Conservation (phyloP, 1,284 basidiomycete species). For the Pseudozyma tsukubaensis region DNA sequence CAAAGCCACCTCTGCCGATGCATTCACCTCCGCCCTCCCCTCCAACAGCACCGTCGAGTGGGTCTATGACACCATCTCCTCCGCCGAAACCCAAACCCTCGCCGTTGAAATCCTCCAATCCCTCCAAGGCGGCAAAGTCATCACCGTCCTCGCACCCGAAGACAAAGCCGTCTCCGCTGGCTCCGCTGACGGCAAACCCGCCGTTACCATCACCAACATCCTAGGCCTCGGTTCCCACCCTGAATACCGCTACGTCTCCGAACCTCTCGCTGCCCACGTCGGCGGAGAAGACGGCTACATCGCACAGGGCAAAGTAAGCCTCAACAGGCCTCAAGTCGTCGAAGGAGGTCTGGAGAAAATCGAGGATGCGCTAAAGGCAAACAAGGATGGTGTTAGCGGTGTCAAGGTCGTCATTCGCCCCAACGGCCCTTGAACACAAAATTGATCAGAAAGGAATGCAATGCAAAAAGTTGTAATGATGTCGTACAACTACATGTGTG, state of each 20-base stretch:
- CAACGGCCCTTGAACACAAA: conserved; percentile 18
- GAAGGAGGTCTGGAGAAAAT: conserved; percentile 42
- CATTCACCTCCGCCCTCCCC: conserved; percentile 27
- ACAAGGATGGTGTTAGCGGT: conserved; percentile 53
- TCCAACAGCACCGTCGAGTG: conserved; percentile 5
- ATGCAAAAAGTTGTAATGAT: background rate
- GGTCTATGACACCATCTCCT: conserved; percentile 56
- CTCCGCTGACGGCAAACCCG: background rate
- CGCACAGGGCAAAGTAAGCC: conserved; percentile 27
- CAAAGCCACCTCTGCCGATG: conserved; percentile 15
- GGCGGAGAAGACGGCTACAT: conserved; percentile 52
- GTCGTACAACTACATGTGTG: background rate
- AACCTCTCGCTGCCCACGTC: conserved; percentile 41
- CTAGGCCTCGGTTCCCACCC: conserved; percentile 33
- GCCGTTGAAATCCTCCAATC: conserved; percentile 49
- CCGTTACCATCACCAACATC: conserved; percentile 20
- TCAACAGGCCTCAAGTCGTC: conserved; percentile 50
- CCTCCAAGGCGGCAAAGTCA: conserved; percentile 29
- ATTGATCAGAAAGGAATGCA: background rate
- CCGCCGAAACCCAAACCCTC: conserved; percentile 35
- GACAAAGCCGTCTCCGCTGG: conserved; percentile 13
- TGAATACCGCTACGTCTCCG: conserved; percentile 27
- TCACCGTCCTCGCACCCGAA: conserved; percentile 32
- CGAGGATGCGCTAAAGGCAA: conserved; percentile 47
- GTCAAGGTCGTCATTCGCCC: conserved; percentile 54